A percentile compares a stretch with the other conserved stretches of the same genome.
phyloP scores from a whole-genome alignment of 1,139 yeast species.

The Taphrina pruni region DNA sequence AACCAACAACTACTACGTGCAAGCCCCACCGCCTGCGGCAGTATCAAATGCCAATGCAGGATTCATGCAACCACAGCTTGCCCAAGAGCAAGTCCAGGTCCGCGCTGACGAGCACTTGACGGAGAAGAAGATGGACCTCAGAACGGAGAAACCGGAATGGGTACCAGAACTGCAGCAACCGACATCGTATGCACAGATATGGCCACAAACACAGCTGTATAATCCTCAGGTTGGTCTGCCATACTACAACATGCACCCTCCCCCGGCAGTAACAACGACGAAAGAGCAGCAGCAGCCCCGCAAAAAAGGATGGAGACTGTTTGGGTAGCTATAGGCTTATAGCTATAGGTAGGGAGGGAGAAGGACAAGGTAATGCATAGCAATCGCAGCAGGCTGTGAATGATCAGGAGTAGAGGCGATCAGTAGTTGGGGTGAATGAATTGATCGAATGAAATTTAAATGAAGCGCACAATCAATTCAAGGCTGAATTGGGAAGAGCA shows the following conservation, averaged over 20 bases:
- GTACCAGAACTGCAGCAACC: not conserved
- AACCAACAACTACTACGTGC: not conserved
- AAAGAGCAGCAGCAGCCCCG: not conserved
- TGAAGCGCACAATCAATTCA: too few species aligned
- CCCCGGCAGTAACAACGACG: too few species aligned
- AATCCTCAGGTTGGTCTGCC: not conserved
- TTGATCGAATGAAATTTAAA: too few species aligned
- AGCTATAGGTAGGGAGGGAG: not conserved
- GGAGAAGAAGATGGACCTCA: not conserved
- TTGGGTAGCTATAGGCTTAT: not conserved
- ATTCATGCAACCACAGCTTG: not conserved
- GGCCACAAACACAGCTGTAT: not conserved
- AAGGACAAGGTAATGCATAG: too few species aligned
- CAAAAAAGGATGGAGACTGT: conserved; percentile 7
- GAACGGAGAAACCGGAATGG: not conserved
- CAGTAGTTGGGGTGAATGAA: too few species aligned
- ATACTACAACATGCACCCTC: not conserved
- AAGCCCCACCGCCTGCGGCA: not conserved
- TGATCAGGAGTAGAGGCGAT: too few species aligned
- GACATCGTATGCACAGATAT: not conserved
- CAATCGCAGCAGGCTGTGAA: too few species aligned
- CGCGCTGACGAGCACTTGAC: too few species aligned
- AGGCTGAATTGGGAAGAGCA: too few species aligned
- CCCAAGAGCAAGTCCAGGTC: too few species aligned
- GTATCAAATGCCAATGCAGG: not conserved